phyloP scores from a whole-genome alignment of 1,139 yeast species.

The Candida anutae region DNA sequence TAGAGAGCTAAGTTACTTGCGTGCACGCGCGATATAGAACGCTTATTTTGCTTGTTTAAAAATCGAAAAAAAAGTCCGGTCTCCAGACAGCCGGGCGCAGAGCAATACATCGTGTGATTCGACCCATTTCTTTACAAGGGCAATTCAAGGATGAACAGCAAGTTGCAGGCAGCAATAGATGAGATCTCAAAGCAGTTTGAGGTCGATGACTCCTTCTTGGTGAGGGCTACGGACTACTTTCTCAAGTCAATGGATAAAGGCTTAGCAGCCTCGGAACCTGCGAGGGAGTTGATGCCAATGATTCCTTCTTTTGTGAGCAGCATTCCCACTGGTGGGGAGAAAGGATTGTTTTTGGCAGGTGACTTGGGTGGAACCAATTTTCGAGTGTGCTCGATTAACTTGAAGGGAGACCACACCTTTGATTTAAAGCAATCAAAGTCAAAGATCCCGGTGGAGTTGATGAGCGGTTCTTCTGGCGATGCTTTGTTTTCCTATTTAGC shows the following conservation, averaged over 20 bases:
- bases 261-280: constrained; percentile 29
- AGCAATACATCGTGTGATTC: no score
- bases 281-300: constrained; percentile 64
- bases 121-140: no score
- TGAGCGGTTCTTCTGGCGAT: constrained; percentile 45
- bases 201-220: constrained; percentile 44
- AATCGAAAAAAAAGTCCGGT: no score
- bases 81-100: no score
- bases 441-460: constrained; percentile 64
- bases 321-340: constrained; percentile 76
- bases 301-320: constrained; percentile 78
- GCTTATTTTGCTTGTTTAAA: no score
- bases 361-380: constrained; percentile 88
- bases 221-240: constrained; percentile 57
- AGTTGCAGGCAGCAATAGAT: constrained; percentile 30
- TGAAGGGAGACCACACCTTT: constrained; percentile 77
- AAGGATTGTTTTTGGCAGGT: constrained; percentile 71
- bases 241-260: constrained; percentile 58
- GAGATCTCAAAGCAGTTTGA: constrained; percentile 48
- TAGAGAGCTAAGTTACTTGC: no score
- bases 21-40: no score
- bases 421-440: constrained; percentile 63
- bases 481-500: constrained; percentile 71
- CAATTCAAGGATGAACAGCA: constrained; percentile 18
- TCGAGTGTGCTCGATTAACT: constrained; percentile 75